phyloP scores from a whole-genome alignment of 176 grass and related monocot species.

The Pontederia paniculata region DNA sequence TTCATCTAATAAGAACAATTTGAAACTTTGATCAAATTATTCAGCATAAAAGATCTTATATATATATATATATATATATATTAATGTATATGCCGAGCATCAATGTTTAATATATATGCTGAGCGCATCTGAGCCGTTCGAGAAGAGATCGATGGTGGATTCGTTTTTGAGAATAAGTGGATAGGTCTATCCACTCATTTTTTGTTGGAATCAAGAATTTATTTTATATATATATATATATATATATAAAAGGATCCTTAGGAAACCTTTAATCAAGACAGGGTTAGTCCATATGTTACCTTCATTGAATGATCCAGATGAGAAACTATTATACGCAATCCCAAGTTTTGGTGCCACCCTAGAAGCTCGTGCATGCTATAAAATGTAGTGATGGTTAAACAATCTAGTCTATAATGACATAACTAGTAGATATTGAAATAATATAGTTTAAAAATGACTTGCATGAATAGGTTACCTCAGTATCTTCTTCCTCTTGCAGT shows the following conservation, averaged over 20 bases:
- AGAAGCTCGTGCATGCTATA: constrained; percentile 48
- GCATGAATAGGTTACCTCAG: constrained; percentile 31
- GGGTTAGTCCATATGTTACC: constrained; percentile 16
- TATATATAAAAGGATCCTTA: neutral
- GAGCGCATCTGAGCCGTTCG: no score
- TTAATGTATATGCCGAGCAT: no score
- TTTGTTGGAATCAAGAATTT: no score
- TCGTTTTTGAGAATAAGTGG: no score
- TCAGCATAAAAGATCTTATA: neutral
- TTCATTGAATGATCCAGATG: constrained; percentile 24
- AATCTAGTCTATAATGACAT: neutral
- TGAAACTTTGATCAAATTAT: neutral
- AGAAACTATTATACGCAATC: constrained; percentile 26
- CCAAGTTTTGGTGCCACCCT: constrained; percentile 27
- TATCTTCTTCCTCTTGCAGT: constrained; percentile 72
- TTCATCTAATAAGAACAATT: constrained; percentile 39
- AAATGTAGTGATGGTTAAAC: neutral
- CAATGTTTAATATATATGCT: no score
- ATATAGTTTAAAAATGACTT: constrained; percentile 18
- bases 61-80: no score
- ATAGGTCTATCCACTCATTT: no score
- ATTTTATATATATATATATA: no score
- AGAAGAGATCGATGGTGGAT: no score
- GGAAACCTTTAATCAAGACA: neutral
- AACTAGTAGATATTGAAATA: neutral